These are phyloP conservation scores for Haematococcus lacustris DNA, from an alignment of 139 green algal genomes.

Conservation along the genomic window DNA sequence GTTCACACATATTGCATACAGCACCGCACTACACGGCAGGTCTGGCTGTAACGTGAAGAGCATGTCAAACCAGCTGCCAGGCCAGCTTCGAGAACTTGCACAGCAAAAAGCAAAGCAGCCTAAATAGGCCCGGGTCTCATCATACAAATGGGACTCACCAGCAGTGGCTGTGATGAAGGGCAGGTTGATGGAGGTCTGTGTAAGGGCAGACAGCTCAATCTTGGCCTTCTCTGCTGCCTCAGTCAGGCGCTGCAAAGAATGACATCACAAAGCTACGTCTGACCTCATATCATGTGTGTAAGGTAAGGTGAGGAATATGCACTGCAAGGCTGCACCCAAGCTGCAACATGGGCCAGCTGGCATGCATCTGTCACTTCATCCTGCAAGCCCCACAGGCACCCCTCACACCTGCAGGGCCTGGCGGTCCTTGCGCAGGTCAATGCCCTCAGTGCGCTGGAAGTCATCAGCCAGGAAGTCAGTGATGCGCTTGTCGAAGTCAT, in stretches of 20 bases:
- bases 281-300: background rate
- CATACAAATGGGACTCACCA: too few species aligned
- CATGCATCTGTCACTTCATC: background rate
- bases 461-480: constrained; percentile 93
- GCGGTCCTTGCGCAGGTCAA: constrained; percentile 94
- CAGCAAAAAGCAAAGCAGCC: too few species aligned
- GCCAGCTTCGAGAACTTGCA: too few species aligned
- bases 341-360: too few species aligned
- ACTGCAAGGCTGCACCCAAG: background rate
- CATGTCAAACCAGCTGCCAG: too few species aligned
- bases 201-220: constrained; percentile 88
- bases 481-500: constrained; percentile 99
- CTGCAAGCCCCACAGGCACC: background rate
- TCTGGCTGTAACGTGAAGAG: too few species aligned
- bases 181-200: constrained; percentile 89
- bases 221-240: constrained; percentile 99
- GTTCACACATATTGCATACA: too few species aligned
- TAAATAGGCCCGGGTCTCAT: too few species aligned
- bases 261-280: background rate
- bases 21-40: too few species aligned
- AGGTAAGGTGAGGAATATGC: background rate
- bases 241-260: constrained; percentile 49
- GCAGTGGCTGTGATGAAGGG: constrained; percentile 99
- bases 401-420: constrained; percentile 65
- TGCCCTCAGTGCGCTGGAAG: constrained; percentile 87